Evolutionary conservation across 2,329 filamentous ascomycete genomes (phyloP).

Genomic region (Simplicillium aogashimaense): DNA sequence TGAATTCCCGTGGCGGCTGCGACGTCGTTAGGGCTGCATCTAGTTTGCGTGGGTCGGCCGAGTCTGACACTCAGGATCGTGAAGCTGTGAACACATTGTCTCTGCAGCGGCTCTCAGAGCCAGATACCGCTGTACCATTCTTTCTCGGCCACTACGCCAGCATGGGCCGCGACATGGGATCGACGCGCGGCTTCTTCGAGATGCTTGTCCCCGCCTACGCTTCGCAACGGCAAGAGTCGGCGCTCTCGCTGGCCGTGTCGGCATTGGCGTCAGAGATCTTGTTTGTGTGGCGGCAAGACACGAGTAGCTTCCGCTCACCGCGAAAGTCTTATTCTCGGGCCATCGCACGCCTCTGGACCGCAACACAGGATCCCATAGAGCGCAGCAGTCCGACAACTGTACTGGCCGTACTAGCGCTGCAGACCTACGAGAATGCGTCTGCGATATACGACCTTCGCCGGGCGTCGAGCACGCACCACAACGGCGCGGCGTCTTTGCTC

Average conservation of each 20-base stretch:
- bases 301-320: too few species aligned
- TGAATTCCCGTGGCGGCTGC: too few species aligned
- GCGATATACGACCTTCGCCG: neutral
- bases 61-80: too few species aligned
- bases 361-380: neutral
- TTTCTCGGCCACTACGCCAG: slow-evolving; percentile 3
- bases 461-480: neutral
- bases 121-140: slow-evolving; percentile 6
- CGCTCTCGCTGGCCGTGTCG: slow-evolving; percentile 9
- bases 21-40: too few species aligned
- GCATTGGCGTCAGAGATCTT: neutral
- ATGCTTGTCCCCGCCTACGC: slow-evolving; percentile 6
- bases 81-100: too few species aligned
- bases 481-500: neutral
- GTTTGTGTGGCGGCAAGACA: slow-evolving; percentile 1
- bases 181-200: slow-evolving; percentile 10
- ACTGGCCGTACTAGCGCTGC: neutral
- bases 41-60: too few species aligned
- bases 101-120: too few species aligned
- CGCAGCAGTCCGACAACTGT: neutral
- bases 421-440: neutral
- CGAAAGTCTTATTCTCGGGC: too few species aligned
- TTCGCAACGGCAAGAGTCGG: slow-evolving; percentile 8
- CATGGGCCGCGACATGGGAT: slow-evolving; percentile 7
- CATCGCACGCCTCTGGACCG: too few species aligned